Evolutionary conservation across 768 basidiomycete genomes (phyloP).

Genomic region (Mycena galericulata): DNA sequence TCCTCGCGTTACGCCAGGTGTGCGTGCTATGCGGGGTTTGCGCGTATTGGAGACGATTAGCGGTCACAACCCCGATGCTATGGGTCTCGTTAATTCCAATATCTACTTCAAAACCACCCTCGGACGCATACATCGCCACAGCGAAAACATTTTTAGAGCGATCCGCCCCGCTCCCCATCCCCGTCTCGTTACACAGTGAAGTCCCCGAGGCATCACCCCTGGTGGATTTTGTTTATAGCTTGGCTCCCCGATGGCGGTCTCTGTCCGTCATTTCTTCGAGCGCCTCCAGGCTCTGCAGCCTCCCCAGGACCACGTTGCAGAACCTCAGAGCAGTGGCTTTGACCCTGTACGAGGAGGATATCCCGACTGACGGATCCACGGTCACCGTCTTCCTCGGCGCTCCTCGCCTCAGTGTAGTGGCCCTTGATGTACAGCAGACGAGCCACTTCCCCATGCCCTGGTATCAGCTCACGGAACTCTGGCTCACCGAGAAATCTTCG

Average conservation of each 20-base stretch:
- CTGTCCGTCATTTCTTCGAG: not conserved
- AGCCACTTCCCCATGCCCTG: conserved; percentile 15
- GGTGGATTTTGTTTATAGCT: not conserved
- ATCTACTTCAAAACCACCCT: not conserved
- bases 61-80: not conserved
- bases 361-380: not conserved
- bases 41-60: conserved; percentile 22
- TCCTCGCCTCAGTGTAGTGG: not conserved
- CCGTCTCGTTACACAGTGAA: not conserved
- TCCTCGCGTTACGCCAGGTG: too few relatives aligned
- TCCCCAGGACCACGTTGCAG: not conserved
- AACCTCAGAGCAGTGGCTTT: not conserved
- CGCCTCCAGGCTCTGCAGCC: not conserved
- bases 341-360: too few relatives aligned
- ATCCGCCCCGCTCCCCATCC: conserved; percentile 18
- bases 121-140: not conserved
- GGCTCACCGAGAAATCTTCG: not conserved
- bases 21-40: not conserved
- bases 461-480: conserved; percentile 21
- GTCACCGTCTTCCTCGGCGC: not conserved
- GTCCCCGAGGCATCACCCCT: not conserved
- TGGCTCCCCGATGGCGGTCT: conserved; percentile 1
- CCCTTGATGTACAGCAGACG: not conserved
- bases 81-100: not conserved
- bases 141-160: conserved; percentile 4